Percentiles rank a stretch among this genome's conserved stretches.
These are phyloP conservation scores for Clonostachys rhizophaga DNA, from an alignment of 2,329 filamentous ascomycete genomes.

Conservation along the genomic window DNA sequence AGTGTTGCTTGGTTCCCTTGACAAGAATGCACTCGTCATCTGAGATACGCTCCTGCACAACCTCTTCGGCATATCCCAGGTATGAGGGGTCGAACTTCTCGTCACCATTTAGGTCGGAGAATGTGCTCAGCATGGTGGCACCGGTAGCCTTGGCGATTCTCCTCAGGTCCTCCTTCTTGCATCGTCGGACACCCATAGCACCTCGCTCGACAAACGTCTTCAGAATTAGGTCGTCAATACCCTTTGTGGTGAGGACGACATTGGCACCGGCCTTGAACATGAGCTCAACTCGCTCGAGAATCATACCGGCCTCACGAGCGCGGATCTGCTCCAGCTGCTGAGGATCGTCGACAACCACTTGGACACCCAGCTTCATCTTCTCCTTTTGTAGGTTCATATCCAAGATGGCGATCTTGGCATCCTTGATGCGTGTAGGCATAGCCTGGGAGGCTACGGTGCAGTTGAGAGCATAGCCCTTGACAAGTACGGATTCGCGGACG, in stretches of 20 bases:
- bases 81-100: slow-evolving; percentile 92
- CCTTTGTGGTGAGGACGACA: slow-evolving; percentile 94
- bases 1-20: slow-evolving; percentile 92
- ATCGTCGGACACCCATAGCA: slow-evolving; percentile 91
- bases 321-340: slow-evolving; percentile 97
- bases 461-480: slow-evolving; percentile 97
- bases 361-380: slow-evolving; percentile 97
- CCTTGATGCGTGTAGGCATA: slow-evolving; percentile 87
- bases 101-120: slow-evolving; percentile 96
- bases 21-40: slow-evolving; percentile 98
- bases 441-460: slow-evolving; percentile 98
- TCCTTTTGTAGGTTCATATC: slow-evolving; percentile 99
- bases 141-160: slow-evolving; percentile 95
- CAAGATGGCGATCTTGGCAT: slow-evolving; percentile 94
- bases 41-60: slow-evolving; percentile 96
- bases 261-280: slow-evolving; percentile 97
- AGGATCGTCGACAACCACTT: slow-evolving; percentile 96
- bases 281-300: slow-evolving; percentile 92
- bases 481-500: slow-evolving; percentile 77
- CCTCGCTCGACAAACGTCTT: slow-evolving; percentile 94
- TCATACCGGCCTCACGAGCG: slow-evolving; percentile 85
- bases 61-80: slow-evolving; percentile 88
- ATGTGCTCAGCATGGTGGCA: slow-evolving; percentile 84
- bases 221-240: slow-evolving; percentile 91
- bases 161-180: slow-evolving; percentile 97